phyloP scores from a whole-genome alignment of 768 basidiomycete genomes.

The Punctularia strigosozonata region DNA sequence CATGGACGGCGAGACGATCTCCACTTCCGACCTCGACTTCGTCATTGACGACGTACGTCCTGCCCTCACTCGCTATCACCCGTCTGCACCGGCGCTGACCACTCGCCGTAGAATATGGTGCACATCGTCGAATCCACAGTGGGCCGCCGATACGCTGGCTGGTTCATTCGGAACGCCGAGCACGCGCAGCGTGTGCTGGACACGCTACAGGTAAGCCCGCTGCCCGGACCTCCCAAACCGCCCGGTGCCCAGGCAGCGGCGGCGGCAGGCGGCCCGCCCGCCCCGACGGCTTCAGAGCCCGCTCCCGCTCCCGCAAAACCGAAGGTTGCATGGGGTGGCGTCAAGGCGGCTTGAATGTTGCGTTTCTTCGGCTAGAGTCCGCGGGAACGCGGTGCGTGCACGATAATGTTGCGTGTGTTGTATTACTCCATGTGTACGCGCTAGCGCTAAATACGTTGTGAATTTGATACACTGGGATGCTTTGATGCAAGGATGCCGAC shows the following conservation, averaged over 20 bases:
- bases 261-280: too few relatives aligned
- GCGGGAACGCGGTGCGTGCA: too few relatives aligned
- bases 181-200: conserved; percentile 82
- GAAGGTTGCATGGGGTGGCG: conserved; percentile 50
- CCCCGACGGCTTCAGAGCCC: too few relatives aligned
- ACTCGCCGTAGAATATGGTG: conserved; percentile 70
- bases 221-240: conserved; percentile 24
- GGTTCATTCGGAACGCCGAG: conserved; percentile 96
- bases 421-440: too few relatives aligned
- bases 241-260: not conserved
- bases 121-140: conserved; percentile 93
- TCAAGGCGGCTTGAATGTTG: conserved; percentile 21
- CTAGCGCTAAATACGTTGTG: too few relatives aligned
- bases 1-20: conserved; percentile 77
- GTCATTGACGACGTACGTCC: conserved; percentile 78
- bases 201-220: conserved; percentile 48
- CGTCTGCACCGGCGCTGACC: not conserved
- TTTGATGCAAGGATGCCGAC: too few relatives aligned
- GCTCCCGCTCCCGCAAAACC: conserved; percentile 21
- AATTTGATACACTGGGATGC: too few relatives aligned
- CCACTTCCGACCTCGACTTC: conserved; percentile 91
- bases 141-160: conserved; percentile 87
- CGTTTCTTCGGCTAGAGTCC: too few relatives aligned
- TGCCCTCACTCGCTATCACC: not conserved
- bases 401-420: too few relatives aligned